Base-by-base conservation (phyloP, 495 filamentous ascomycete species). In the Hypoxylon subgilvum region DNA sequence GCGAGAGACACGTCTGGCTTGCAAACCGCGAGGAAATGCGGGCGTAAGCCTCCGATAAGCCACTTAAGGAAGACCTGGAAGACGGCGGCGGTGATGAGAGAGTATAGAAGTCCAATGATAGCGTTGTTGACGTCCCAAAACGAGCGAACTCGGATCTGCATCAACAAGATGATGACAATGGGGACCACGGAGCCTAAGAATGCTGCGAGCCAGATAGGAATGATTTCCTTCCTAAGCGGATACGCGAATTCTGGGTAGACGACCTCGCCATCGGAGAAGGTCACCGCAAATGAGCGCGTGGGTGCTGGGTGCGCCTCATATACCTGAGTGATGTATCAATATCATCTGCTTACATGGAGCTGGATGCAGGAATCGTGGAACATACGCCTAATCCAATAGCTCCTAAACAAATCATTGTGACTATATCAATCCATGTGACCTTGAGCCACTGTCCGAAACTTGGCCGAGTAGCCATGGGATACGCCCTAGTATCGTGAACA, bases 121-220 rank as follows among this genome's bases (percentile, higher is more conserved):
- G 78, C 85, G 53, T 86, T 86, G 70, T 86, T 87, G 42, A 78
- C 67, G 52, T 88, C 86, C 84, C 84, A 87, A 73, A 87, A 87
- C 28, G 78, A 82, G 35, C 83, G 79, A 27, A 85, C 75, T 7
- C 84, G 78, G 52, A 87, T 77, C 63, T 87, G 84, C 67, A 79
- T 74, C 35, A 81, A 61, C 6, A 81, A 71, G 66, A 88, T 80
- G 57, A 86, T 67, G 32, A 74, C 51, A 70, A 86, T 79, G 12
- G 86, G 85, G 43, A 85, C 66, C 1, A 86, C 52, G 17, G 76
- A 61, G 4, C 76, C 74, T 4, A 88, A 67, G 27, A 87, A 67
- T 3, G 82, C 85, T 6, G 84, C 79, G 0, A 74, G 66, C 69
- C 79, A 80, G 61, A 86, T 87, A 17, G 86, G 83, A 7, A 89